Base-by-base conservation (phyloP, 2,329 filamentous ascomycete species). In the Penicillium griseofulvum region DNA sequence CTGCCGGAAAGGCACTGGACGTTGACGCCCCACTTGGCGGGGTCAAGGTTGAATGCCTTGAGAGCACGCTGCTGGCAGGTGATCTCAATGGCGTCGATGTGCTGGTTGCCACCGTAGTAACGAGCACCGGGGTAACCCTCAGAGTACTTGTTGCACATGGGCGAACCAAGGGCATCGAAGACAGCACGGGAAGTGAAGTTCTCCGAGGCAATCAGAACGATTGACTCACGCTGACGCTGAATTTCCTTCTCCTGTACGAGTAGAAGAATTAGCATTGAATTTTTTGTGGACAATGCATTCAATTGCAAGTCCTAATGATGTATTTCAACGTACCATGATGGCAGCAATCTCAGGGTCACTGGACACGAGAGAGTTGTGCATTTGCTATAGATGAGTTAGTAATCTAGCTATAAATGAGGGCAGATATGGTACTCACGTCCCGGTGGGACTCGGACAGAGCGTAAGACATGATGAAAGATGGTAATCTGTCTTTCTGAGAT, bases 141-240 rank as follows among this genome's bases (percentile, higher is more conserved):
- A 17, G 91, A 97, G 85, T 99, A 99, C 83, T 99, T 99, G 86
- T 99, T 96, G 78, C 90, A 91, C 89, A 94, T 95, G 76, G 89
- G 88, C 56, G 87, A 92, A 71, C 94, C 94, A 64, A 99, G 87
- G 58, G 94, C 94, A 80, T 99, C 92, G 81, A 96, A 96, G 71
- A 99, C 94, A 70, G 94, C 92, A 68, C 92, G 91, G 61, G 94
- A 99, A 56, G 94, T 99, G 79, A 99, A 92, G 83, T 99, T 99
- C 83, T 99, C 94, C 54, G 94, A 97, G 72, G 94, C 93, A 71
- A 99, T 99, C 74, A 99, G 87, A 73, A 97, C 90, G 78, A 99
- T 96, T 69, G 92, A 97, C 83, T 99, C 92, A 77, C 91, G 88
- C 83, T 99, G 94, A 74, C 94, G 91, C 84, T 96, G 87, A 72